These are phyloP conservation scores for Kurtzmaniella quercitrusa DNA, from an alignment of 1,139 yeast species.

Conservation along the genomic window DNA sequence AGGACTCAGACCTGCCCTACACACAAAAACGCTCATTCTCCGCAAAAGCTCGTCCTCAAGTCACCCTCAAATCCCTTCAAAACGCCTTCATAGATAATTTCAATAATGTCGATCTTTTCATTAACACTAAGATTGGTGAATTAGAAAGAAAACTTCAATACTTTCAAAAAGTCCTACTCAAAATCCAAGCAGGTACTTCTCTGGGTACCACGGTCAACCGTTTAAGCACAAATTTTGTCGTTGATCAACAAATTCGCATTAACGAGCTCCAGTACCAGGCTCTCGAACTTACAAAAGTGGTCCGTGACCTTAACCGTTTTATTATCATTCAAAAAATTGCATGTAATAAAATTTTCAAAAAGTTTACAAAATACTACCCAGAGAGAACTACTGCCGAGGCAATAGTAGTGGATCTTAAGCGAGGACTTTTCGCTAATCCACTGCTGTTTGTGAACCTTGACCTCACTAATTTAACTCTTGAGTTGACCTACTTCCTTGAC, in stretches of 20 bases:
- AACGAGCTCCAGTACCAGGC: slow-evolving; percentile 34
- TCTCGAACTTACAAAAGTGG: slow-evolving; percentile 50
- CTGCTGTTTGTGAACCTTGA: slow-evolving; percentile 63
- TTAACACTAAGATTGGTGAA: slow-evolving; percentile 65
- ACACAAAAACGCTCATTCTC: slow-evolving; percentile 8
- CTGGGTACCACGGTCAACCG: neutral
- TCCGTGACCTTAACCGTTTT: slow-evolving; percentile 71
- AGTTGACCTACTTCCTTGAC: slow-evolving; percentile 41
- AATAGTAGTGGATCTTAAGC: slow-evolving; percentile 34
- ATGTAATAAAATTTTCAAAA: slow-evolving; percentile 73
- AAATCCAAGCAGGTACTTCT: neutral
- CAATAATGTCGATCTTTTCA: slow-evolving; percentile 55
- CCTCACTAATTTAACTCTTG: slow-evolving; percentile 60
- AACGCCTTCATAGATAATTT: slow-evolving; percentile 44
- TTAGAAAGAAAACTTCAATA: slow-evolving; percentile 29
- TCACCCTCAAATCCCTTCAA: slow-evolving; percentile 19
- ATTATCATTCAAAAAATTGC: slow-evolving; percentile 80
- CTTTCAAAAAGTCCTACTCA: slow-evolving; percentile 5
- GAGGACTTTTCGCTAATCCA: slow-evolving; percentile 34
- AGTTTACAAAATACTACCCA: slow-evolving; percentile 61
- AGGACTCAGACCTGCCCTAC: slow-evolving; percentile 3
- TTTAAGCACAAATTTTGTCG: neutral
- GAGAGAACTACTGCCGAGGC: slow-evolving; percentile 33
- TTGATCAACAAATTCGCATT: slow-evolving; percentile 15
- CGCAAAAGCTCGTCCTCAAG: slow-evolving; percentile 3